Percentiles rank a stretch among this genome's conserved stretches.
Conservation (phyloP, 257 asterid genomes). For the Linaria vulgaris region DNA sequence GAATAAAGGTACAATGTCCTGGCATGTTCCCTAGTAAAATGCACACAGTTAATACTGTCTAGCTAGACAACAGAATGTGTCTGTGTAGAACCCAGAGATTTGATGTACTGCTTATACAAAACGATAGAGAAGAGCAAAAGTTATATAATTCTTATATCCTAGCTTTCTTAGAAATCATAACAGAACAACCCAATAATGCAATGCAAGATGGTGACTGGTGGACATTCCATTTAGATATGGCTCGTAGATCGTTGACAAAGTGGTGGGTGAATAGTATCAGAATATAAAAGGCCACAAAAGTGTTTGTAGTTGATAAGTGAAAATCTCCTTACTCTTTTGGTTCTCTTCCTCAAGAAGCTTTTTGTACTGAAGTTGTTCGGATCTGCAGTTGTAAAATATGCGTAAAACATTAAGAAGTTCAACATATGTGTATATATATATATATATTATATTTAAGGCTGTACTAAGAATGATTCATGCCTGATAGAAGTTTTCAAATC, state of each 20-base stretch:
- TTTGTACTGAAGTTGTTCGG: slow-evolving; percentile 53
- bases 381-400: slow-evolving; percentile 46
- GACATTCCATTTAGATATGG: background rate
- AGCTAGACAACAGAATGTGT: too few relatives aligned
- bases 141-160: background rate
- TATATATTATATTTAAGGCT: too few relatives aligned
- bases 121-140: background rate
- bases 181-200: slow-evolving; percentile 9
- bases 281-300: slow-evolving; percentile 4
- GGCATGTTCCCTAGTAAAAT: too few relatives aligned
- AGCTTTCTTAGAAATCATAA: background rate
- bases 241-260: background rate
- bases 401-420: slow-evolving; percentile 15
- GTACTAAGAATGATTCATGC: slow-evolving; percentile 44
- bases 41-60: too few relatives aligned
- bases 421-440: too few relatives aligned
- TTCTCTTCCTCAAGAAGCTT: slow-evolving; percentile 61
- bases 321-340: slow-evolving; percentile 56
- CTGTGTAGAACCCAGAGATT: too few relatives aligned
- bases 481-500: slow-evolving; percentile 56
- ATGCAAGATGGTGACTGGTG: background rate
- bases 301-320: slow-evolving; percentile 11
- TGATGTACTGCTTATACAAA: too few relatives aligned
- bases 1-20: background rate
- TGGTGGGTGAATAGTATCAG: slow-evolving; percentile 2